These are phyloP conservation scores for Penicillium sp. DNA, from an alignment of 2,329 filamentous ascomycete species.

Conservation along the genomic window DNA sequence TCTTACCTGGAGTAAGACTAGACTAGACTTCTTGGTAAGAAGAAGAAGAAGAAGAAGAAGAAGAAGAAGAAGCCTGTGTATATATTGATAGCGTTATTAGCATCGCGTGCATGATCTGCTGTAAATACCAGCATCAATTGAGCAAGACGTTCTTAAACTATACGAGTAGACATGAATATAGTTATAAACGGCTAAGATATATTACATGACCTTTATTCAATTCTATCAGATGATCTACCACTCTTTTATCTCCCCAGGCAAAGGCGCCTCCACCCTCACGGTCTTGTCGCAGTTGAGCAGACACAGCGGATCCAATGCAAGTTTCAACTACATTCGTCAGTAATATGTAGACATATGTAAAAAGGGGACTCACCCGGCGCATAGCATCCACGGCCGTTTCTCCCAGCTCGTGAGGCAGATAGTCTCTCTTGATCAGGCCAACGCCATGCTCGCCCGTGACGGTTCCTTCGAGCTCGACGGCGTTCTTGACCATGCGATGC, in stretches of 20 bases:
- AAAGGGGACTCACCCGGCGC: conserved; percentile 51
- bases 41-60: too few species aligned
- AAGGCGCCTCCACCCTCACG: conserved; percentile 47
- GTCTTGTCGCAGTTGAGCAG: conserved; percentile 64
- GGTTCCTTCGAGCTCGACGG: conserved; percentile 67
- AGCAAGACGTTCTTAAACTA: too few species aligned
- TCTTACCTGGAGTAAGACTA: background rate
- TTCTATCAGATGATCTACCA: conserved; percentile 6
- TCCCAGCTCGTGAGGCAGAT: conserved; percentile 60
- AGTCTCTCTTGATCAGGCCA: conserved; percentile 66
- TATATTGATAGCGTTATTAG: background rate
- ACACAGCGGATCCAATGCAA: conserved; percentile 63
- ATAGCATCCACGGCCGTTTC: conserved; percentile 60
- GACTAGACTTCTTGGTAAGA: too few species aligned
- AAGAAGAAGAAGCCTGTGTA: background rate
- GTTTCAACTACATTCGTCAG: conserved; percentile 49
- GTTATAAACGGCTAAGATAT: too few species aligned
- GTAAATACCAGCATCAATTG: background rate
- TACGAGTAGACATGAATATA: too few species aligned
- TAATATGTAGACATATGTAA: background rate
- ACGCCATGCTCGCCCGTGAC: conserved; percentile 71
- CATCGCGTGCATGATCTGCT: background rate
- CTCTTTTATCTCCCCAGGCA: conserved; percentile 11
- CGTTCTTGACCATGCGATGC: conserved; percentile 66
- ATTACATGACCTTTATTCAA: background rate